Percentiles rank a stretch among this genome's conserved stretches.
Evolutionary conservation across 129 eudicot species (phyloP).

Genomic region (Deinandra increscens): DNA sequence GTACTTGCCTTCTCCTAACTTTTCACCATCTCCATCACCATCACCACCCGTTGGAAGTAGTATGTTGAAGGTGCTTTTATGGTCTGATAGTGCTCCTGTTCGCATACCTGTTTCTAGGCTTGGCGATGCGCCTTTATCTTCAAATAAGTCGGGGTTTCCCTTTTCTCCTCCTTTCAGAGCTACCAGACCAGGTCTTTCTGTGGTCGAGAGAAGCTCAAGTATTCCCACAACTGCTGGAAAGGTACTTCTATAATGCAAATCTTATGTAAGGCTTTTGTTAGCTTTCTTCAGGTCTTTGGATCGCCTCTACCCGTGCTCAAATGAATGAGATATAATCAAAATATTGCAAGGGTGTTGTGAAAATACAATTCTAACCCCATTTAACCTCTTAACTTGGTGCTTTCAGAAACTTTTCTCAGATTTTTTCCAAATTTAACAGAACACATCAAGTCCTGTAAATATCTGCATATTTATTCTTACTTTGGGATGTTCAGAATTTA

Average conservation of each 20-base stretch:
- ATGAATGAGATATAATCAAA: background rate
- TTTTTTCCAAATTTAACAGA: background rate
- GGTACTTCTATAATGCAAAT: slow-evolving; percentile 39
- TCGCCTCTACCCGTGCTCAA: background rate
- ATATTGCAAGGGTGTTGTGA: background rate
- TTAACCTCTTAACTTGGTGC: background rate
- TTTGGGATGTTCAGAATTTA: slow-evolving; percentile 1
- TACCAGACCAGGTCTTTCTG: slow-evolving; percentile 41
- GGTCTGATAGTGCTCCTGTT: slow-evolving; percentile 81
- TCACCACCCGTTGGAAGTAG: slow-evolving; percentile 69
- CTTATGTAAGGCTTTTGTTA: background rate
- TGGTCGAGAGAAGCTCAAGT: slow-evolving; percentile 43
- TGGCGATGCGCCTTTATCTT: slow-evolving; percentile 40
- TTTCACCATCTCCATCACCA: slow-evolving; percentile 73
- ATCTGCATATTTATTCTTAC: background rate
- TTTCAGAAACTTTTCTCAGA: background rate
- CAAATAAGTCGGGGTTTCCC: slow-evolving; percentile 43
- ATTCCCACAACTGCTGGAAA: slow-evolving; percentile 47
- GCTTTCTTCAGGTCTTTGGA: background rate
- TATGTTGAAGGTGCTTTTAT: slow-evolving; percentile 46
- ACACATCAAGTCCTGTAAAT: background rate
- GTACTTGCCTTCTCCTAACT: slow-evolving; percentile 59
- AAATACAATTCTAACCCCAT: background rate
- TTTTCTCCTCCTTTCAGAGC: slow-evolving; percentile 60
- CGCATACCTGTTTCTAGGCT: slow-evolving; percentile 56